phyloP scores from a whole-genome alignment of 257 asterid species.

The Euphrasia confusa region DNA sequence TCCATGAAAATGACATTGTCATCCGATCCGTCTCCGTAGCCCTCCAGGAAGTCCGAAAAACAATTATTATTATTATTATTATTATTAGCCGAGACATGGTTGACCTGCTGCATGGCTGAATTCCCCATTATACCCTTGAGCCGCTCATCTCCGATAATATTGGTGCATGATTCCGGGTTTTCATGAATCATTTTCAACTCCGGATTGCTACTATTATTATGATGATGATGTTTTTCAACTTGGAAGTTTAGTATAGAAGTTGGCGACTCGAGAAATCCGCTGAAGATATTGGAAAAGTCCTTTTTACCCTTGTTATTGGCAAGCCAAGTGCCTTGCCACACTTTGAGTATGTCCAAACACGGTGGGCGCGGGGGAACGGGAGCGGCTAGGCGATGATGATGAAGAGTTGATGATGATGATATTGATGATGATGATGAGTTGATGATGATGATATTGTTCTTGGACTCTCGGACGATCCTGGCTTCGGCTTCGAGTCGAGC shows the following conservation, averaged over 20 bases:
- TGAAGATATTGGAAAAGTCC: neutral
- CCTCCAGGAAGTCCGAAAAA: constrained; percentile 32
- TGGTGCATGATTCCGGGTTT: neutral
- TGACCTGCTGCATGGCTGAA: constrained; percentile 15
- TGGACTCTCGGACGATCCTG: constrained; percentile 51
- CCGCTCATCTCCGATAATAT: no score
- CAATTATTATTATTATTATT: neutral
- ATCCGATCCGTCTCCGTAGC: constrained; percentile 20
- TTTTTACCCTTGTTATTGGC: neutral
- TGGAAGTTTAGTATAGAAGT: constrained; percentile 30
- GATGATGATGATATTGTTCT: neutral
- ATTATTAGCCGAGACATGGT: neutral
- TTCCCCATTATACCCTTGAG: constrained; percentile 27
- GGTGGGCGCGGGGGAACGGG: constrained; percentile 25
- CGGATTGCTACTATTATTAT: neutral
- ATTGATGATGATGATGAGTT: no score
- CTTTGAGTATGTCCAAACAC: constrained; percentile 50
- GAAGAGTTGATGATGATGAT: no score
- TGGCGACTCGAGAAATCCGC: constrained; percentile 26
- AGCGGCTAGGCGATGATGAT: neutral
- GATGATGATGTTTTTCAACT: neutral
- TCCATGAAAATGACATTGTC: constrained; percentile 13
- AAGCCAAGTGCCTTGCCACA: constrained; percentile 34
- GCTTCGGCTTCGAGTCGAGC: constrained; percentile 83
- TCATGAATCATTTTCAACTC: constrained; percentile 11